A percentile compares a stretch with the other conserved stretches of the same genome.
Evolutionary conservation across 2,329 filamentous ascomycete genomes (phyloP).

Genomic region (Elsinoe perseae): DNA sequence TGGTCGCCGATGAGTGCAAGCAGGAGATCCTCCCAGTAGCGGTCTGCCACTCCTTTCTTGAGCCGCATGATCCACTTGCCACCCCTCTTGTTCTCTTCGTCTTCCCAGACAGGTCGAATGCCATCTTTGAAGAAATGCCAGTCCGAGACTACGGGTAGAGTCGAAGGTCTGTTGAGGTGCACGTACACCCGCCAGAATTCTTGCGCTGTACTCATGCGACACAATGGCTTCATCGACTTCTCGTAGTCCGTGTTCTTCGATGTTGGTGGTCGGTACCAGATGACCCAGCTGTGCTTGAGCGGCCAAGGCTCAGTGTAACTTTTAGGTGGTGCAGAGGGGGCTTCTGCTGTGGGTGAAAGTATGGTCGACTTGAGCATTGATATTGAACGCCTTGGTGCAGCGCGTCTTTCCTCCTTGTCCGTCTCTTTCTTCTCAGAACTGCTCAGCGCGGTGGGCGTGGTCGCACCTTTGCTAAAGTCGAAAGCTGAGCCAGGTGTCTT

Average conservation of each 20-base stretch:
- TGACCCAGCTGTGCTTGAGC: conserved; percentile 83
- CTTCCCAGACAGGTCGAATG: conserved; percentile 95
- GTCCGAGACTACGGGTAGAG: conserved; percentile 84
- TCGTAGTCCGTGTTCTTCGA: conserved; percentile 98
- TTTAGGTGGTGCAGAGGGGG: conserved; percentile 22
- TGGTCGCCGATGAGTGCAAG: conserved; percentile 89
- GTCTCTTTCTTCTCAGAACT: conserved; percentile 56
- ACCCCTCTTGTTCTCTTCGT: conserved; percentile 90
- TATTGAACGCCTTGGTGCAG: conserved; percentile 14
- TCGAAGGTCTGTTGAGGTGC: conserved; percentile 82
- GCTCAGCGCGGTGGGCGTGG: conserved; percentile 42
- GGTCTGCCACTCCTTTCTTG: conserved; percentile 94
- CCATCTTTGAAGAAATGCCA: conserved; percentile 98
- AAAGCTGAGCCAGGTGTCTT: conserved; percentile 77
- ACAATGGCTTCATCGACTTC: conserved; percentile 85
- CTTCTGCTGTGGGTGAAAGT: conserved; percentile 19
- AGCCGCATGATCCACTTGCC: conserved; percentile 96
- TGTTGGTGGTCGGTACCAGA: conserved; percentile 95
- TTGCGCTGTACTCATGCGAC: conserved; percentile 71
- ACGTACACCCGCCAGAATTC: conserved; percentile 86
- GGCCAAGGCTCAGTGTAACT: conserved; percentile 38
- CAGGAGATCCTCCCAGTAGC: conserved; percentile 93
- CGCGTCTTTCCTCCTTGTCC: conserved; percentile 35
- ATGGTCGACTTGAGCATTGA: conserved; percentile 17
- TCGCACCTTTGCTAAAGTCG: conserved; percentile 58